A percentile compares a stretch with the other conserved stretches of the same genome.
phyloP scores from a whole-genome alignment of 75 land plant species.

The Picea sitchensis region DNA sequence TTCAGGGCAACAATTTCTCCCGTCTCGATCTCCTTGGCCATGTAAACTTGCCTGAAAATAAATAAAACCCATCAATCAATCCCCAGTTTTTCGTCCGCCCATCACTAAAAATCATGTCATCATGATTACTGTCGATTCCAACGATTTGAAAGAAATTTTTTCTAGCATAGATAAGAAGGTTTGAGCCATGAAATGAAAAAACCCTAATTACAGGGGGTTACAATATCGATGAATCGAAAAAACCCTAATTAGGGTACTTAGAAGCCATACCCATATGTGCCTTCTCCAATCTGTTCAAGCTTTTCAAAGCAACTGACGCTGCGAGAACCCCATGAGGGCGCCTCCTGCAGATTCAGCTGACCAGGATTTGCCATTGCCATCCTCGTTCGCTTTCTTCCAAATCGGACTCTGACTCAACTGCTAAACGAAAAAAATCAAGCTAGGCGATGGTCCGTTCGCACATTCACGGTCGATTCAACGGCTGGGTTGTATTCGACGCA shows the following conservation, averaged over 20 bases:
- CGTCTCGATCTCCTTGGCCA: conserved; percentile 84
- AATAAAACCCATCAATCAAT: neutral
- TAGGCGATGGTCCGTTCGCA: no score
- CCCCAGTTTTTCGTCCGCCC: neutral
- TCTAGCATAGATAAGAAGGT: neutral
- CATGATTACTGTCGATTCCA: neutral
- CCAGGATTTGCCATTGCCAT: conserved; percentile 76
- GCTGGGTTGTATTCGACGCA: no score
- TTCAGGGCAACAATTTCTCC: conserved; percentile 95
- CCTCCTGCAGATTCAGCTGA: conserved; percentile 72
- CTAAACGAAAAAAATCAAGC: no score
- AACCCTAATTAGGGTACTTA: neutral
- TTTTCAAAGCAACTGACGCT: conserved; percentile 87
- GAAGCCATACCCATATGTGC: conserved; percentile 77
- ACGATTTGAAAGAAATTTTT: neutral
- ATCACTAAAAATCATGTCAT: neutral
- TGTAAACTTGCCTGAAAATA: conserved; percentile 77
- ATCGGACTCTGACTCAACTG: no score
- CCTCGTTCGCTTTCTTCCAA: no score
- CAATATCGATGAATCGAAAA: neutral
- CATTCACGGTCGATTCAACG: no score
- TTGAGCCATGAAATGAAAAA: neutral
- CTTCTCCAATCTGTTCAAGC: conserved; percentile 95
- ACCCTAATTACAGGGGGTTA: neutral
- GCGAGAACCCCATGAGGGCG: conserved; percentile 87